Base-by-base conservation (phyloP, 2,329 filamentous ascomycete genomes). In the Venturia asperata region DNA sequence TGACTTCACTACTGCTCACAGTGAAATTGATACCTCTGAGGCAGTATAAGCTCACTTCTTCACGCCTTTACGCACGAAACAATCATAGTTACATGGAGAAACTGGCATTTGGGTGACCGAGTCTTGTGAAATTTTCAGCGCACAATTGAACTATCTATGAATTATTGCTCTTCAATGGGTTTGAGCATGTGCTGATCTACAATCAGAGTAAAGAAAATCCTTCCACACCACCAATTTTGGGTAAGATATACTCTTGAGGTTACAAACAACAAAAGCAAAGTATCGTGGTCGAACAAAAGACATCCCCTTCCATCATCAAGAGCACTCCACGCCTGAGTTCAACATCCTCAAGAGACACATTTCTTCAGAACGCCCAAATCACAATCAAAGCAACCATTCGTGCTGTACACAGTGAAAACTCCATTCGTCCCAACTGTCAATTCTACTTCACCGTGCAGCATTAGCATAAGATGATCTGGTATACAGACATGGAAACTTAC, bases 351-450 rank as follows among this genome's bases (percentile, higher is more conserved):
- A 58, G 52, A 58, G 52, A 11, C 34, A 37, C 24, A 17, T 11
- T 37, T 37, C n/a, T 15, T 58, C 52, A 58, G 52, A 58, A 58
- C 52, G 52, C 52, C 52, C 52, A 58, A 58, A 58, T 37, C 27
- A 34, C 52, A 37, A 58, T 34, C 52, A 58, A 58, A 58, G 52
- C 52, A n/a, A 37, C 52, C 52, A n/a, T 58, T 58, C 15, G 52
- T 58, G 37, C 52, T 58, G 27, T 58, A 21, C 19, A 37, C 27
- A 58, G 52, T 9, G 52, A 37, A 56, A 56, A 58, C 47, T 52
- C 47, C 47, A 52, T 19, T 37, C 52, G 6, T 37, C 13, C 30
- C 52, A 58, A 37, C 6, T 5, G 19, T 37, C 27, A 58, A 19
- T 37, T n/a, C 52, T 34, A 1, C 15, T 37, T 58, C 52, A 58